phyloP scores from a whole-genome alignment of 306 rosid species.

The Trifolium pratense region DNA sequence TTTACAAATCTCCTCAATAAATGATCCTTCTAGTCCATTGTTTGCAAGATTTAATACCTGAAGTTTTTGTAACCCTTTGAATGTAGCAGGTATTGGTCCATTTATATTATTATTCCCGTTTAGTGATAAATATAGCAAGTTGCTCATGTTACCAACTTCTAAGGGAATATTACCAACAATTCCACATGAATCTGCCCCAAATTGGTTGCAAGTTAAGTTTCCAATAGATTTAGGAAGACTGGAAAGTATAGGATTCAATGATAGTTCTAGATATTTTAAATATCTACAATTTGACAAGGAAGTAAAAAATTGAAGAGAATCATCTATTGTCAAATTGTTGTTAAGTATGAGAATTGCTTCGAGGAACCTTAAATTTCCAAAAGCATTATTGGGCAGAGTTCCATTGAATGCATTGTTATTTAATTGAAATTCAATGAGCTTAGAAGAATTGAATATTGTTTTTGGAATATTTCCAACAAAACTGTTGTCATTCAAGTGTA shows the following conservation, averaged over 20 bases:
- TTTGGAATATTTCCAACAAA: not conserved
- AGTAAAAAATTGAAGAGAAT: not conserved
- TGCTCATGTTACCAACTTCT: not conserved
- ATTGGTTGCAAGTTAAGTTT: not conserved
- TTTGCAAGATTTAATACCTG: not conserved
- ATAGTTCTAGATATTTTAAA: not conserved
- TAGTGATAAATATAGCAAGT: not conserved
- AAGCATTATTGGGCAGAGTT: not conserved
- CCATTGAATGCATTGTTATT: not conserved
- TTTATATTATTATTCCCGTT: not conserved
- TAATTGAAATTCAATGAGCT: not conserved
- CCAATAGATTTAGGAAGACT: not conserved
- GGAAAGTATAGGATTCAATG: not conserved
- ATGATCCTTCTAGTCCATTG: not conserved
- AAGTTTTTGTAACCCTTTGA: not conserved
- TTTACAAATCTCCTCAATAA: not conserved
- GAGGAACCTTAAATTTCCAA: not conserved
- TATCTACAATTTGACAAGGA: constrained; percentile 5
- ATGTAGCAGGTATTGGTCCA: not conserved
- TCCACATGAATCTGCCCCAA: not conserved
- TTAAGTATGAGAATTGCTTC: not conserved
- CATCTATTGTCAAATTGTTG: not conserved
- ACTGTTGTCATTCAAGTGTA: not conserved
- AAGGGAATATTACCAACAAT: not conserved
- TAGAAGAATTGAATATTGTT: not conserved